Evolutionary conservation across 768 basidiomycete genomes (phyloP).

Genomic region (Lyophyllum decastes): DNA sequence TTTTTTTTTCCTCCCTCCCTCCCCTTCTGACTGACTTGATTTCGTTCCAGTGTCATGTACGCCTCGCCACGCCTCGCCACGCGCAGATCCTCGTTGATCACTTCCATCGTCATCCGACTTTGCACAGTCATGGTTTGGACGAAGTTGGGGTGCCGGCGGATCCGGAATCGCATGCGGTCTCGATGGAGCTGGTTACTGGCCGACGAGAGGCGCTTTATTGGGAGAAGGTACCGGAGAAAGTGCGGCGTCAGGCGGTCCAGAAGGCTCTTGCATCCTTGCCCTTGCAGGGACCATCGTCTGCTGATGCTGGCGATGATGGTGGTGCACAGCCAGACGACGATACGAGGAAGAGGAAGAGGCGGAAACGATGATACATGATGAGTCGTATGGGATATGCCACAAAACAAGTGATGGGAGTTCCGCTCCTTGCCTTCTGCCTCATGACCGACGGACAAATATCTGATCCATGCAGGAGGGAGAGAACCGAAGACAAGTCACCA

Average conservation of each 20-base stretch:
- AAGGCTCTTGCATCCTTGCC: slow-evolving; percentile 18
- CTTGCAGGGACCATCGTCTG: too few species aligned
- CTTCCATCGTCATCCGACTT: slow-evolving; percentile 37
- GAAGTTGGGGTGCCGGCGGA: slow-evolving; percentile 35
- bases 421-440: too few species aligned
- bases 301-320: background rate
- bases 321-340: background rate
- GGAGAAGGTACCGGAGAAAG: slow-evolving; percentile 77
- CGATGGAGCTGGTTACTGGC: slow-evolving; percentile 59
- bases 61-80: slow-evolving; percentile 55
- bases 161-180: slow-evolving; percentile 27
- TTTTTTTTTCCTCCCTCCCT: background rate
- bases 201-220: slow-evolving; percentile 74
- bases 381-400: too few species aligned
- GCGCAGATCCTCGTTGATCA: slow-evolving; percentile 44
- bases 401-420: too few species aligned
- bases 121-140: slow-evolving; percentile 59
- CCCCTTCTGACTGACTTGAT: background rate
- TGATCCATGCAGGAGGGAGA: too few species aligned
- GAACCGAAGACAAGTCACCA: too few species aligned
- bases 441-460: too few species aligned
- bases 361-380: slow-evolving; percentile 4
- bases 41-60: slow-evolving; percentile 66
- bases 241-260: slow-evolving; percentile 52
- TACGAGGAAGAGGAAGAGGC: slow-evolving; percentile 11